These are phyloP conservation scores for Ogataea hybrid DNA, from an alignment of 1,139 yeast genomes.

Conservation along the genomic window DNA sequence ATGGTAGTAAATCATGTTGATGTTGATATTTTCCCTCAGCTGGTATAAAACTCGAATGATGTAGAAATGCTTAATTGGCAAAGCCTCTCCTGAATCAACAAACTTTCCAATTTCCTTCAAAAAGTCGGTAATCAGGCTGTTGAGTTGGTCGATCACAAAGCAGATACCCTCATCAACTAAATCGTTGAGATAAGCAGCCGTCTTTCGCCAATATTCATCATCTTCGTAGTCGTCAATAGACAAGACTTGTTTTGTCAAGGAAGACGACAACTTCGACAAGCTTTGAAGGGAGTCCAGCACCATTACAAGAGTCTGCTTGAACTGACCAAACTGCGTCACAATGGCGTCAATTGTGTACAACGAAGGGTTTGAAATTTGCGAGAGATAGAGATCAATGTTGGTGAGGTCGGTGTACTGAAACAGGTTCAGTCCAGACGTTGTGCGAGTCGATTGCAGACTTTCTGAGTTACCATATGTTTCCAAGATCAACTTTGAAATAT, in stretches of 20 bases:
- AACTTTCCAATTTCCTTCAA: slow-evolving; percentile 12
- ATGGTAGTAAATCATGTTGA: slow-evolving; percentile 12
- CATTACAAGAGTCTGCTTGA: slow-evolving; percentile 16
- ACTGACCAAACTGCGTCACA: slow-evolving; percentile 19
- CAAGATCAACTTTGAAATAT: slow-evolving; percentile 20
- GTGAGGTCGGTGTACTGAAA: slow-evolving; percentile 22
- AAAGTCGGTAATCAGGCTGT: slow-evolving; percentile 19
- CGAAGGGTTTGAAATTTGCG: slow-evolving; percentile 16
- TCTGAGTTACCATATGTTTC: slow-evolving; percentile 16
- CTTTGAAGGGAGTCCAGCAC: slow-evolving; percentile 22
- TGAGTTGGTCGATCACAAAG: slow-evolving; percentile 16
- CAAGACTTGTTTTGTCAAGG: slow-evolving; percentile 28
- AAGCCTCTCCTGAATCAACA: background rate
- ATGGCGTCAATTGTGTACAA: slow-evolving; percentile 18
- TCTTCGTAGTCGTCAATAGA: slow-evolving; percentile 34
- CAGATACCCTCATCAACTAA: slow-evolving; percentile 18
- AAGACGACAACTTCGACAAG: slow-evolving; percentile 17
- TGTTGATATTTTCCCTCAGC: slow-evolving; percentile 20
- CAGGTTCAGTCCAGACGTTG: slow-evolving; percentile 20
- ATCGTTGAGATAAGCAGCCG: slow-evolving; percentile 12
- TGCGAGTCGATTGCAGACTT: slow-evolving; percentile 7
- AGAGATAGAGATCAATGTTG: slow-evolving; percentile 19
- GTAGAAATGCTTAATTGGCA: slow-evolving; percentile 19
- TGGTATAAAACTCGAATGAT: slow-evolving; percentile 25
- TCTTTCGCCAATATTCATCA: slow-evolving; percentile 28